phyloP scores from a whole-genome alignment of 805 yeast species.

The Saturnispora zaruensis region DNA sequence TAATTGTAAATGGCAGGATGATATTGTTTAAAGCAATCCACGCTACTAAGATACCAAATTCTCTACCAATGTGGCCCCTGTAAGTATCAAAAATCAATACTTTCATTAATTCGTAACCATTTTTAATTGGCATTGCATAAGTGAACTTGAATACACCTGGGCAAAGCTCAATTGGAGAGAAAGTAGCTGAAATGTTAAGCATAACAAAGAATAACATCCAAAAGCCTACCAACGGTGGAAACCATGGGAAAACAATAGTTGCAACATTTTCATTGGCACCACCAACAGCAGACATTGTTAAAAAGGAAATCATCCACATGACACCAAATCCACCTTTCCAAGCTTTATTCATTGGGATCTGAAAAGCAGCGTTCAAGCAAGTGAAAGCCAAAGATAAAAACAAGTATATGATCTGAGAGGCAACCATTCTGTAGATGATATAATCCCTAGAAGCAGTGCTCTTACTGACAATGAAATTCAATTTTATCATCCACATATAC shows the following conservation, averaged over 20 bases:
- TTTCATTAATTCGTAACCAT: conserved; percentile 52
- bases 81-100: conserved; percentile 50
- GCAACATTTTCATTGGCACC: conserved; percentile 62
- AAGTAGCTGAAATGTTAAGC: conserved; percentile 59
- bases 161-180: conserved; percentile 52
- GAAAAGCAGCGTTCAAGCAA: conserved; percentile 59
- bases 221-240: conserved; percentile 61
- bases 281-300: conserved; percentile 72
- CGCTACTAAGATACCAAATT: conserved; percentile 18
- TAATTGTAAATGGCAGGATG: conserved; percentile 36
- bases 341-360: conserved; percentile 46
- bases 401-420: conserved; percentile 46
- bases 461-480: conserved; percentile 43
- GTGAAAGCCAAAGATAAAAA: conserved; percentile 50
- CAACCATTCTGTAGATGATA: conserved; percentile 42
- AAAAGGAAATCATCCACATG: conserved; percentile 59
- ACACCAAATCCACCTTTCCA: conserved; percentile 65
- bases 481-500: conserved; percentile 47
- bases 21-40: conserved; percentile 17
- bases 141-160: conserved; percentile 56
- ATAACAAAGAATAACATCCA: conserved; percentile 70
- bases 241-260: conserved; percentile 38
- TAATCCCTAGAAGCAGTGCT: conserved; percentile 36
- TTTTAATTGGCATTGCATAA: conserved; percentile 61
- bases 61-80: conserved; percentile 35